Percentiles rank a stretch among this genome's conserved stretches.
Evolutionary conservation across 192 early-diverging fungal species (phyloP).

Genomic region (Umbelopsis sp.): DNA sequence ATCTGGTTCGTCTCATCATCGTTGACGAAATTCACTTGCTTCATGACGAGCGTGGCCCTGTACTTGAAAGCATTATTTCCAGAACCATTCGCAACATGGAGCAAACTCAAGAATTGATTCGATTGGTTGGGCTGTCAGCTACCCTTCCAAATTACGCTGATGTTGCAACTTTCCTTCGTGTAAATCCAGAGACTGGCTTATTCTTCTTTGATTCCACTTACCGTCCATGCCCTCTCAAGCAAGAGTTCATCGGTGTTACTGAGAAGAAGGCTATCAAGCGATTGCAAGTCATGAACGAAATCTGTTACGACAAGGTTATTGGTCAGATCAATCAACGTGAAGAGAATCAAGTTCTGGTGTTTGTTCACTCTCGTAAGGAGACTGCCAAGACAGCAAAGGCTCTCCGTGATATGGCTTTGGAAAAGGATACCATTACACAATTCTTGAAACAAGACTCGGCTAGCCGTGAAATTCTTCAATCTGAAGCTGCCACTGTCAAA

Average conservation of each 20-base stretch:
- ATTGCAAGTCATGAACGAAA: constrained; percentile 72
- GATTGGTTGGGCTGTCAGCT: constrained; percentile 95
- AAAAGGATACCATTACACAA: constrained; percentile 80
- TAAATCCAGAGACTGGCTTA: constrained; percentile 90
- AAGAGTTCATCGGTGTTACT: constrained; percentile 94
- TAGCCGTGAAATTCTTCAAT: constrained; percentile 80
- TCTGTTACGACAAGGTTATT: constrained; percentile 84
- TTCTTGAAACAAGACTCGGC: constrained; percentile 84
- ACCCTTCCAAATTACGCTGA: constrained; percentile 98
- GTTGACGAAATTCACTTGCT: constrained; percentile 98
- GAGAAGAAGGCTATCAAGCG: constrained; percentile 76
- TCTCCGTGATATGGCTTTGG: constrained; percentile 90
- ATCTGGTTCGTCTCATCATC: constrained; percentile 70
- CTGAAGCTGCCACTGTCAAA: constrained; percentile 77
- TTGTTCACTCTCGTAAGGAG: constrained; percentile 98
- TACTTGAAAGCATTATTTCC: constrained; percentile 95
- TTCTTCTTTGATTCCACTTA: constrained; percentile 97
- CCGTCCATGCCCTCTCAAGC: constrained; percentile 94
- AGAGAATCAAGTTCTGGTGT: constrained; percentile 98
- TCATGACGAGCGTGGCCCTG: constrained; percentile 95
- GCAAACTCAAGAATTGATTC: constrained; percentile 91
- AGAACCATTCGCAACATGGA: constrained; percentile 85
- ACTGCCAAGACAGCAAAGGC: constrained; percentile 93
- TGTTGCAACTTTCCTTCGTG: constrained; percentile 89
- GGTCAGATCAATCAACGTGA: constrained; percentile 63